These are phyloP conservation scores for Arthrobotrys sphaeroides DNA, from an alignment of 2,329 filamentous ascomycete species.

Conservation along the genomic window DNA sequence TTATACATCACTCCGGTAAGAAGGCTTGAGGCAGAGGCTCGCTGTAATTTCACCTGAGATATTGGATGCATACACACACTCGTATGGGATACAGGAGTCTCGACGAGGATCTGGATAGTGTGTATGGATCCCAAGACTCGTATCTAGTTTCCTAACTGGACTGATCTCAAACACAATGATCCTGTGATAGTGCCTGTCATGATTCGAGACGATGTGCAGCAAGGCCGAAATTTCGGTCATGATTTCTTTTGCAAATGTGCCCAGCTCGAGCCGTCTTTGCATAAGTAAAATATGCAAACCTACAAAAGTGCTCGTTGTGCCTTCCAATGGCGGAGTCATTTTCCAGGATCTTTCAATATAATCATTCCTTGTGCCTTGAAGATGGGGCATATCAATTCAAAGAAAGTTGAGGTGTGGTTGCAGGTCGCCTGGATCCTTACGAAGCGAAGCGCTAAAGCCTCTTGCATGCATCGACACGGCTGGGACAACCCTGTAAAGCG, in stretches of 20 bases:
- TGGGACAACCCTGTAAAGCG: not conserved
- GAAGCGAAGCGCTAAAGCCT: slow-evolving; percentile 32
- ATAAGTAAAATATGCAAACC: slow-evolving; percentile 23
- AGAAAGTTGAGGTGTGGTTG: slow-evolving; percentile 22
- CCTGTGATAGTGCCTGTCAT: slow-evolving; percentile 41
- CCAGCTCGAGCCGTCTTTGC: slow-evolving; percentile 34
- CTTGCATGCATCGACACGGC: not conserved
- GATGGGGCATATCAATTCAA: slow-evolving; percentile 13
- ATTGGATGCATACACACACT: slow-evolving; percentile 23
- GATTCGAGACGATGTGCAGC: slow-evolving; percentile 13
- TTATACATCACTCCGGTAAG: slow-evolving; percentile 14
- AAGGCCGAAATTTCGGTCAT: slow-evolving; percentile 11
- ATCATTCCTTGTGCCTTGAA: slow-evolving; percentile 15
- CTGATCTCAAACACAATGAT: slow-evolving; percentile 11
- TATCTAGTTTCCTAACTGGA: slow-evolving; percentile 44
- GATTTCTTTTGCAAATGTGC: not conserved
- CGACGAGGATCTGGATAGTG: slow-evolving; percentile 31
- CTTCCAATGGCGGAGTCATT: slow-evolving; percentile 28
- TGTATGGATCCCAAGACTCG: slow-evolving; percentile 12
- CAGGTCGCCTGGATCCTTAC: slow-evolving; percentile 42
- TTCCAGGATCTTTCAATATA: not conserved
- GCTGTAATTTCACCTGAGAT: slow-evolving; percentile 14
- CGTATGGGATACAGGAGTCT: slow-evolving; percentile 15
- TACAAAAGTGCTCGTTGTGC: not conserved
- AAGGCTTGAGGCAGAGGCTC: not conserved